Base-by-base conservation (phyloP, 768 basidiomycete species). In the Agrocybe pediades region DNA sequence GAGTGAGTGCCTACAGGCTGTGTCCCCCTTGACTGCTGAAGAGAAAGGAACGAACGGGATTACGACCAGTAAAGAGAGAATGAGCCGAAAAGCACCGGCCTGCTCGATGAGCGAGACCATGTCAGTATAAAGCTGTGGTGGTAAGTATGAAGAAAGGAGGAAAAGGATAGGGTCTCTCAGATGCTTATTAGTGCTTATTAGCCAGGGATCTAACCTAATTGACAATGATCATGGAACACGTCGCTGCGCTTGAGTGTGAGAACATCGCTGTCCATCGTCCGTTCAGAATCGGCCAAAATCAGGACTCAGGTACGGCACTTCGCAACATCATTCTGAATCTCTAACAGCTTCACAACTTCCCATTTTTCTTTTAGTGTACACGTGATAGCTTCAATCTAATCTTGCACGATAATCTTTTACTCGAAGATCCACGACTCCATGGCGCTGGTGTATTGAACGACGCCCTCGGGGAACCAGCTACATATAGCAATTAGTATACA, bases 381-480 rank as follows among this genome's bases (percentile, higher is more conserved):
- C 61, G 57, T 55, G 59, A 57, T 36, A 47, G 20, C 46, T 26
- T 54, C 54, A 39, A 59, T 57, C 57, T 59, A 53, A 53, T 54
- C 41, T 54, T 42, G 44, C 21, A 41, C 33, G 36, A 33, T 55
- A 44, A 47, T 40, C 51, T 49, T 73, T 76, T 80, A 87, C 82
- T 95, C 93, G 70, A 87, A 92, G 71, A 95, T 77, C 89, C 90
- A 90, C 58, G 75, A 63, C 64, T 83, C 83, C 65, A 83, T 71
- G 58, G 80, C 79, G 70, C 78, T 79, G 54, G 75, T 74, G 74
- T 90, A 93, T 74, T 92, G 86, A 55, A 83, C 70, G 51, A 84
- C 71, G 51, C 91, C 90, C 69, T 94, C 92, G 27, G 92, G 88
- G 91, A 95, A 95, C 93, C 93, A 95, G 64, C 91, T 93, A 57